phyloP scores from a whole-genome alignment of 2,329 filamentous ascomycete genomes.

The Pyrenophora graminea region DNA sequence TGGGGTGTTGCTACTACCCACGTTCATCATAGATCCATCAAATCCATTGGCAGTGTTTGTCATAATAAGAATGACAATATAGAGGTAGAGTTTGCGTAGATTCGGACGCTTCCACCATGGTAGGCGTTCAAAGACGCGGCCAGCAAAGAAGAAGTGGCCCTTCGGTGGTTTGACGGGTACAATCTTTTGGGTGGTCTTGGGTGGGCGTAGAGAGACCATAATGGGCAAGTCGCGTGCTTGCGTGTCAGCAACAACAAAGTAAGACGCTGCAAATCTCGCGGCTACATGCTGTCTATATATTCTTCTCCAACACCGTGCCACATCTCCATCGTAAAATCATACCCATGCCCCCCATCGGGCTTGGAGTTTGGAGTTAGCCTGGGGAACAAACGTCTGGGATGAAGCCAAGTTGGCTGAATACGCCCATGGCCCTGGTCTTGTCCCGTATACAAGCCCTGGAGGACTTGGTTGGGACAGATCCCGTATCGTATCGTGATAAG shows the following conservation, averaged over 20 bases:
- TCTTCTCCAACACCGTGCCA: neutral
- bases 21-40: slow-evolving; percentile 47
- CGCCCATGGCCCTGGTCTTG: slow-evolving; percentile 10
- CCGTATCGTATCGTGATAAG: neutral
- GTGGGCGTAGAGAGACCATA: slow-evolving; percentile 13
- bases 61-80: slow-evolving; percentile 16
- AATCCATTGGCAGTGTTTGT: slow-evolving; percentile 53
- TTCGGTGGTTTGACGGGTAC: slow-evolving; percentile 19
- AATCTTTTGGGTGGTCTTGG: slow-evolving; percentile 15
- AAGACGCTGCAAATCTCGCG: neutral
- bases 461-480: neutral
- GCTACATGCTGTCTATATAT: neutral
- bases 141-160: slow-evolving; percentile 22
- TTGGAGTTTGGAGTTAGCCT: too few species aligned
- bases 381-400: neutral
- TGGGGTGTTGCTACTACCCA: neutral
- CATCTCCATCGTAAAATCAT: neutral
- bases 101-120: slow-evolving; percentile 15
- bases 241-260: neutral
- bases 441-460: slow-evolving; percentile 8
- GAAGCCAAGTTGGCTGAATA: slow-evolving; percentile 16
- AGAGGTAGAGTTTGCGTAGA: slow-evolving; percentile 17
- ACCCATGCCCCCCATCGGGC: too few species aligned
- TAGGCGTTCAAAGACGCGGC: slow-evolving; percentile 13
- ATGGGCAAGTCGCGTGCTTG: neutral